phyloP scores from a whole-genome alignment of 2,329 filamentous ascomycete species.

The Beauveria caledonica region DNA sequence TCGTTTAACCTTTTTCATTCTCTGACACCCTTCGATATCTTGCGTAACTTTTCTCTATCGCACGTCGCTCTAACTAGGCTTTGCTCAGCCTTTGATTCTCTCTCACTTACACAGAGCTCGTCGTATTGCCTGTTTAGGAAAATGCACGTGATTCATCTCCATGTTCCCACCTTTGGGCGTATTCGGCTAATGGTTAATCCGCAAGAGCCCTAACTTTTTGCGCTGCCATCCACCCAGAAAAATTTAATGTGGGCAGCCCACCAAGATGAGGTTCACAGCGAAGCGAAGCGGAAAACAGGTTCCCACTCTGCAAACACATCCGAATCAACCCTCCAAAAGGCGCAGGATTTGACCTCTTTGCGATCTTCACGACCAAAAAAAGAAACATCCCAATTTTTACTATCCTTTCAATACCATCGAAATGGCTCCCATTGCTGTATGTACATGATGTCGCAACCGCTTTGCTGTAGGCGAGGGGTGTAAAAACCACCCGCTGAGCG shows the following conservation, averaged over 20 bases:
- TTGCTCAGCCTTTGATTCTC: not conserved
- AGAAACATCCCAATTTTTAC: slow-evolving; percentile 15
- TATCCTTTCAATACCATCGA: slow-evolving; percentile 26
- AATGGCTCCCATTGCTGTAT: slow-evolving; percentile 88
- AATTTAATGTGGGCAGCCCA: slow-evolving; percentile 16
- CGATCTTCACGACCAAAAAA: slow-evolving; percentile 30
- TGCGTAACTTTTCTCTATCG: not conserved
- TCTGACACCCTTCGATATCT: not conserved
- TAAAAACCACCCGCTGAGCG: not conserved
- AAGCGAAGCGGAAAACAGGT: slow-evolving; percentile 9
- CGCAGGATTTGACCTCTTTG: slow-evolving; percentile 79
- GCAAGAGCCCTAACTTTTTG: slow-evolving; percentile 27
- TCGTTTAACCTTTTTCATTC: not conserved
- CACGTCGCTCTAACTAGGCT: no score
- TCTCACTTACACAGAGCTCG: not conserved
- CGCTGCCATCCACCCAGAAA: slow-evolving; percentile 21
- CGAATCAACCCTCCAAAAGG: slow-evolving; percentile 28
- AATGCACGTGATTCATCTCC: not conserved
- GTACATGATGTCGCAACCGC: slow-evolving; percentile 60
- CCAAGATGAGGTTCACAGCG: slow-evolving; percentile 10
- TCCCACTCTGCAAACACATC: slow-evolving; percentile 12
- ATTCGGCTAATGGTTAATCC: slow-evolving; percentile 16
- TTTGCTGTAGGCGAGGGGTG: slow-evolving; percentile 76
- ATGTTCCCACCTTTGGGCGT: not conserved
- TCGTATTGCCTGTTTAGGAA: slow-evolving; percentile 5